Evolutionary conservation across 176 grass and related monocot species (phyloP), one percentile per base, ranked within the genome.

Genomic region (Rhipidocladum racemiflorum): DNA sequence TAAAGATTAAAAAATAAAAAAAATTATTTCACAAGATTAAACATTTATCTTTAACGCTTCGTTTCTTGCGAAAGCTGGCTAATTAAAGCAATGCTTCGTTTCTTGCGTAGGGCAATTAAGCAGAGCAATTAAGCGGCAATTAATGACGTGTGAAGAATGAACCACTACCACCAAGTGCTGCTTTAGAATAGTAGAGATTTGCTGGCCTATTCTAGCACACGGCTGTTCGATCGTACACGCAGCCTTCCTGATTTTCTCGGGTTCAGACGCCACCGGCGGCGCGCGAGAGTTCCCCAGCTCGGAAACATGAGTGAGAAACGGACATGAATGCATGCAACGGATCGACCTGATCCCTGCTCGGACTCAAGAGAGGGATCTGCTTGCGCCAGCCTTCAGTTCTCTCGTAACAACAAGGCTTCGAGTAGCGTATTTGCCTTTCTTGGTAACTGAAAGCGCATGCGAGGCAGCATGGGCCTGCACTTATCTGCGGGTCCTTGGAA

Each of bases 251-350:
- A 14, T 29, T 30, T 63, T 71, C 55, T 51, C 5, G 61, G 6
- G 55, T 72, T 85, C 75, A 72, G 32, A 85, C 82, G 61, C 29
- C 54, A 36, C 43, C 75, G 38, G 15, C 16, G 65, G 21, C 21
- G 53, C 49, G 35, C 11, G 21, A 25, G 56, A 27, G 16, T 2
- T 61, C 15, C 75, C 68, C 42, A 46, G 63, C 38, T 46, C 73
- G 13, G 51, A 74, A 34, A 56, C 46, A 25, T 4, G 18, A 54
- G 77, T 59, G 84, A 66, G 84, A 74, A 86, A 80, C 77, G 77
- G 84, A 48, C 76, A 74, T 14, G 84, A 27, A 18, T 14, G 32
- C 67, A 16, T 48, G 72, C 17, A 6, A 48, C 44, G 15, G 48
- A 2, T 40, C 59, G 60, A 9, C 14, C 23, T 55, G n/a, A 43